Conservation (phyloP, 1,139 yeast genomes). For the Pichiaceae sp. region DNA sequence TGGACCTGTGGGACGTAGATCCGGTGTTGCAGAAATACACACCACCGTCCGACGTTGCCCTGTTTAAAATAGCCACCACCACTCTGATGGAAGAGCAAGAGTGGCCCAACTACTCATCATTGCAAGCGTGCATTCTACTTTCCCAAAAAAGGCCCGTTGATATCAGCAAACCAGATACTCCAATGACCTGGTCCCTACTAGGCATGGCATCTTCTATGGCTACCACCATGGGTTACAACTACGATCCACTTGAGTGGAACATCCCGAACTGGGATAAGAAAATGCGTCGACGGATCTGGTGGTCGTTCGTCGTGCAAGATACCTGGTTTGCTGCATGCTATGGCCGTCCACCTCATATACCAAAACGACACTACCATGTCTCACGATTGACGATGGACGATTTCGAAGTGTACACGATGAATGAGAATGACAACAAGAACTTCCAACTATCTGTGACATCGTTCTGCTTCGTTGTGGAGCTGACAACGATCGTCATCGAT, state of each 20-base stretch:
- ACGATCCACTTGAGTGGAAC: slow-evolving; percentile 3
- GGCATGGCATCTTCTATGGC: slow-evolving; percentile 5
- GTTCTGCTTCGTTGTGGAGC: slow-evolving; percentile 2
- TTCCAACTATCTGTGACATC: slow-evolving; percentile 1
- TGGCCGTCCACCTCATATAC: slow-evolving; percentile 4
- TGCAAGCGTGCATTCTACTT: slow-evolving; percentile 6
- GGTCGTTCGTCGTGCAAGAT: slow-evolving; percentile 5
- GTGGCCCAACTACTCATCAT: slow-evolving; percentile 4
- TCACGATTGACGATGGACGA: slow-evolving; percentile 1
- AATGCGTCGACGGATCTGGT: slow-evolving; percentile 6
- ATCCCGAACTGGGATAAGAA: slow-evolving; percentile 6
- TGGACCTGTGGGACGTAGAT: slow-evolving; percentile 6
- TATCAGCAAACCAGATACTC: slow-evolving; percentile 2
- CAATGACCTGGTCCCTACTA: slow-evolving; percentile 4
- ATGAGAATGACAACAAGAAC: slow-evolving; percentile 1
- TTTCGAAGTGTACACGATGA: slow-evolving; percentile 1
- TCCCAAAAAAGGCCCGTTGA: slow-evolving; percentile 5
- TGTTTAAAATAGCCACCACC: slow-evolving; percentile 3
- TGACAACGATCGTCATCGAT: slow-evolving; percentile 1
- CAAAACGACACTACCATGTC: slow-evolving; percentile 4
- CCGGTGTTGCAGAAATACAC: slow-evolving; percentile 2
- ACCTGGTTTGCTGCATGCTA: slow-evolving; percentile 6
- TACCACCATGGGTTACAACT: slow-evolving; percentile 3
- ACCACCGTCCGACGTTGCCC: slow-evolving; percentile 2
- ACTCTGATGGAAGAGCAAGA: slow-evolving; percentile 5